phyloP scores from a whole-genome alignment of 2,329 filamentous ascomycete species.

The Scorias spongiosa region DNA sequence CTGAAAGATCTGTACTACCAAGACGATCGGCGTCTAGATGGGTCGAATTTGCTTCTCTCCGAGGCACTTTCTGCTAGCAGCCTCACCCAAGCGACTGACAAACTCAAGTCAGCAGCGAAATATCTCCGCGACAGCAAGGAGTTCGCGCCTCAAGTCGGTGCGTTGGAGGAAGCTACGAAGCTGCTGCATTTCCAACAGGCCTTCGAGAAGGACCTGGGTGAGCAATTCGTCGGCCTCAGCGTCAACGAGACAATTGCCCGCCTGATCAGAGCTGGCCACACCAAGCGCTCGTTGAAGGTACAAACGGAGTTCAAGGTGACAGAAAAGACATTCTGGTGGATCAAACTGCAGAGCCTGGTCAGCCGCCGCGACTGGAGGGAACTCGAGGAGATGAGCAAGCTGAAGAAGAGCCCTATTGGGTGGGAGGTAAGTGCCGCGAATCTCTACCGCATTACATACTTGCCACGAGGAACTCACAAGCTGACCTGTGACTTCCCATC shows the following conservation, averaged over 20 bases:
- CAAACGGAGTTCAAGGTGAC: slow-evolving; percentile 85
- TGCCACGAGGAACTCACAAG: slow-evolving; percentile 1
- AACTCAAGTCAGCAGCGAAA: slow-evolving; percentile 73
- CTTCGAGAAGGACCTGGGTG: slow-evolving; percentile 65
- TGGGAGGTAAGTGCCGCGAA: slow-evolving; percentile 58
- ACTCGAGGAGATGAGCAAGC: slow-evolving; percentile 68
- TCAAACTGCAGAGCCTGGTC: slow-evolving; percentile 71
- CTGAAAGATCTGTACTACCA: slow-evolving; percentile 97
- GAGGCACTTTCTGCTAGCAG: slow-evolving; percentile 67
- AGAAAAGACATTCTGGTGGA: slow-evolving; percentile 82
- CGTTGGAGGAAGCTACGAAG: slow-evolving; percentile 64
- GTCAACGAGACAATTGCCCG: slow-evolving; percentile 88
- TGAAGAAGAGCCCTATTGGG: slow-evolving; percentile 76
- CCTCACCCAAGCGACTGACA: slow-evolving; percentile 58
- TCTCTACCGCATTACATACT: background rate
- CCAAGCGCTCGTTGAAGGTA: slow-evolving; percentile 72
- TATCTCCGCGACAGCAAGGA: slow-evolving; percentile 76
- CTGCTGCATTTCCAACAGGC: slow-evolving; percentile 75
- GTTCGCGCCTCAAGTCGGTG: slow-evolving; percentile 53
- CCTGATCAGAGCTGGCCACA: slow-evolving; percentile 66
- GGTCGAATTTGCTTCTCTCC: slow-evolving; percentile 70
- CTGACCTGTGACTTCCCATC: slow-evolving; percentile 6
- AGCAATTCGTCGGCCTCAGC: slow-evolving; percentile 59
- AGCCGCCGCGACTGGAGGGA: slow-evolving; percentile 85
- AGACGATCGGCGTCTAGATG: slow-evolving; percentile 79